Base-by-base conservation (phyloP, 805 yeast genomes). In the Ogataea paradorogensis region DNA sequence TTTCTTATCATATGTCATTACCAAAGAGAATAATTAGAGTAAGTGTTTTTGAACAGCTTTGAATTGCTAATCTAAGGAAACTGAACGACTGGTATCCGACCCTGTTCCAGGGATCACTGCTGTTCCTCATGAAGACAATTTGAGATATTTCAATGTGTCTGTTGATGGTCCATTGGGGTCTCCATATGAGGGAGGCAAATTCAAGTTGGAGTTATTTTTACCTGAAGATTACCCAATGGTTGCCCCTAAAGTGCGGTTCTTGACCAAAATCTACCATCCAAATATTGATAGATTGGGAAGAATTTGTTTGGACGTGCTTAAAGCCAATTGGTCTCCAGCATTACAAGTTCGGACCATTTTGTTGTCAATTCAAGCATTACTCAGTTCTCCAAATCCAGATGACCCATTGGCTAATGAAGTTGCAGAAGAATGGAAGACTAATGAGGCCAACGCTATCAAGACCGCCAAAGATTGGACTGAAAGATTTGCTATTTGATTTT, bases 201-300 rank as follows among this genome's bases (percentile, higher is more conserved):
- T 93, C 68, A 73, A 83, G 50, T 69, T 93, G 43, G 99, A 93
- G 62, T 69, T 93, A 47, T 93, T 75, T 58, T 65, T 93, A 48
- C 98, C 99, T 2, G 97, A 93, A 58, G 99, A 93, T 58, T 93
- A 93, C 62, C 99, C 99, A 9, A 84, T 91, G 97, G 88, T 87
- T 56, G 95, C 99, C 0, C 99, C 99, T 36, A 90, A 89, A 60
- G 95, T 93, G 38, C 75, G 99, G 43, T 93, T 93, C 55, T 67
- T 93, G 47, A 93, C 99, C 22, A 87, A 82, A 62, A 90, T 93
- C 20, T 93, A 93, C 62, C 99, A 93, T 59, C 99, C 96, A 30
- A 93, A 93, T 63, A 93, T 93, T 52, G 99, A 93, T 60, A 78
- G 93, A 60, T 71, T 93, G 48, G 99, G 99, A 7, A 74, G 99